Conservation (phyloP, 2,329 filamentous ascomycete species). For the Leptographium galeiforme region DNA sequence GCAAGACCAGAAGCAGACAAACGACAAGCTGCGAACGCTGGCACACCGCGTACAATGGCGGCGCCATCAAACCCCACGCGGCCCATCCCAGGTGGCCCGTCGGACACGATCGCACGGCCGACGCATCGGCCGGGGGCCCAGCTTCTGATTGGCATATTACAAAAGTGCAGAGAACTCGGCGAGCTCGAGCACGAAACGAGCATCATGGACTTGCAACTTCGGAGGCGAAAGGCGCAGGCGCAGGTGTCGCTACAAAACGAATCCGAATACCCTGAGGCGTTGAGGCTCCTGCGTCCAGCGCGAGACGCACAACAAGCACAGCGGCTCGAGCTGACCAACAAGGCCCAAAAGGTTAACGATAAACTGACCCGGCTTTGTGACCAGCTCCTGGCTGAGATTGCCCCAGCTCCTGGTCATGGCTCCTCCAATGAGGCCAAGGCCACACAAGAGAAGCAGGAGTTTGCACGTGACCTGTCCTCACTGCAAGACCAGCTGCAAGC, state of each 20-base stretch:
- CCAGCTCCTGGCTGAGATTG: neutral
- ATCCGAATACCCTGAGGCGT: conserved; percentile 7
- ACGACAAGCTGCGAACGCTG: neutral
- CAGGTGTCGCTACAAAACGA: neutral
- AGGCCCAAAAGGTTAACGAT: neutral
- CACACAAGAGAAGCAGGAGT: neutral
- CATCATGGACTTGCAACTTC: neutral
- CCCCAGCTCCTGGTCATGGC: neutral
- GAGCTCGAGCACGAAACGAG: neutral
- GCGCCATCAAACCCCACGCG: neutral
- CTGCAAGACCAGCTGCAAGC: neutral
- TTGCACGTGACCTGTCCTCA: neutral
- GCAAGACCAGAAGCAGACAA: neutral
- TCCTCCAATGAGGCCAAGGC: neutral
- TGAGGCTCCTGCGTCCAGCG: neutral
- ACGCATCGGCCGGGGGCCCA: neutral
- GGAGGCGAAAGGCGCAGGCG: conserved; percentile 2
- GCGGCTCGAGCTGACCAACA: neutral
- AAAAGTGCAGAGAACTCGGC: neutral
- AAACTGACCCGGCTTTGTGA: neutral
- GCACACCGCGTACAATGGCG: neutral
- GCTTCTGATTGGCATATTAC: neutral
- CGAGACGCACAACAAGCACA: neutral
- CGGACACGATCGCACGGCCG: neutral
- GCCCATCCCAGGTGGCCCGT: neutral